Evolutionary conservation across 2,329 filamentous ascomycete species (phyloP), one percentile per base, ranked within the genome.

Genomic region (Hypoxylon sp.): DNA sequence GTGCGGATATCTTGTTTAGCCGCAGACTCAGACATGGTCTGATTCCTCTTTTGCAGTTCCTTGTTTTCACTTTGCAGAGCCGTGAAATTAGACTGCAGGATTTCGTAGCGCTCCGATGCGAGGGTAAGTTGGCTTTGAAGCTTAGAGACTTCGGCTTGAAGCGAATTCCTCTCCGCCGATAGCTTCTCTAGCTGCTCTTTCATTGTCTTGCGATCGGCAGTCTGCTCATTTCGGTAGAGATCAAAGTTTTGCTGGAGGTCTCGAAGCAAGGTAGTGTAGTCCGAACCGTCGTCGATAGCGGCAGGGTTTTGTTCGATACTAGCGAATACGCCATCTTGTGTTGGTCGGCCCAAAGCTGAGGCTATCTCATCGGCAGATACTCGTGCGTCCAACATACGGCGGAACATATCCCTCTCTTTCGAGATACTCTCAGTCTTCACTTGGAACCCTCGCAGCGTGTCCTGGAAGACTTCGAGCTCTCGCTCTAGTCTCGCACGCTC

Each of bases 391-490:
- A 97, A 86, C 82, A 98, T 94, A 54, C 94, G 93, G 20, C 94
- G 89, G 89, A 97, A 98, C 87, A 97, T 97, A 75, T 99, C 94
- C 65, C 95, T 90, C 79, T 99, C 95, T 72, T 93, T 92, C 75
- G 95, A 93, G 76, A 97, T 97, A 76, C 92, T 97, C 80, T 97
- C 92, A 67, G 93, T 91, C 59, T 94, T 92, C 28, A 91, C 88
- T 44, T 91, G 88, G 68, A 97, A 89, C 11, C 91, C 91, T 69
- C 90, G 87, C 54, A 97, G 87, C 75, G 97, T 93, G 68, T 97
- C 94, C 61, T 92, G 89, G 76, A 94, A 76, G 51, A 91, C 88
- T 68, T 90, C 85, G 22, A 96, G 84, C 68, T 93, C 89, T 55
- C 89, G 86, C 65, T 92, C 85, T 30, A 95, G 80, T 47, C 85